Percentiles rank a stretch among this genome's conserved stretches.
Conservation (phyloP, 129 eudicot species). For the Helianthus tuberosus region DNA sequence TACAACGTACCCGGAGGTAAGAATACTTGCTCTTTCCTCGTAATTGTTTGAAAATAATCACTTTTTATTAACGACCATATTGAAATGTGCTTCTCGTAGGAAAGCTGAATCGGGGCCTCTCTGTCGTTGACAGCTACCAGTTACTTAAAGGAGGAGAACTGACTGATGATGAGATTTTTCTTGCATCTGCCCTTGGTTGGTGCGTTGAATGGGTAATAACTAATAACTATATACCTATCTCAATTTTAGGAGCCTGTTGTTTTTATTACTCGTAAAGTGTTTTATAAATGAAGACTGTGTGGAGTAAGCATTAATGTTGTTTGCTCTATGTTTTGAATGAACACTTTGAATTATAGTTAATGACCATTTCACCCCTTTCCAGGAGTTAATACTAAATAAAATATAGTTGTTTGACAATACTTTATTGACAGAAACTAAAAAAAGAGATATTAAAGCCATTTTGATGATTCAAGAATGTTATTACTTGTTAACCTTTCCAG, state of each 20-base stretch:
- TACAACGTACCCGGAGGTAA: slow-evolving; percentile 90
- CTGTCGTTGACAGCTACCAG: slow-evolving; percentile 89
- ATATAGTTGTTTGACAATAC: neutral
- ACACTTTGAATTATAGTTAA: neutral
- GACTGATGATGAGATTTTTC: slow-evolving; percentile 69
- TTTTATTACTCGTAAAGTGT: neutral
- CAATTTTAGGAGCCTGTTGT: neutral
- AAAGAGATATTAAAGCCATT: too few species aligned
- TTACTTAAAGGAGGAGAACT: slow-evolving; percentile 76
- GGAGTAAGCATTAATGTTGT: neutral
- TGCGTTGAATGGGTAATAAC: slow-evolving; percentile 85
- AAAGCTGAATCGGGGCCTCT: slow-evolving; percentile 86
- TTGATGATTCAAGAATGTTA: too few species aligned
- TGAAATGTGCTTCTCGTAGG: slow-evolving; percentile 44
- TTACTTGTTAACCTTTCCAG: neutral
- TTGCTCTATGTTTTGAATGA: neutral
- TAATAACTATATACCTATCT: neutral
- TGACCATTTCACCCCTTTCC: neutral
- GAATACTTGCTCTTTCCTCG: slow-evolving; percentile 6
- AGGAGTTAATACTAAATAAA: neutral
- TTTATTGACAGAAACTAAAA: too few species aligned
- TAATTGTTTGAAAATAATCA: neutral
- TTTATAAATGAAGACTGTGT: neutral
- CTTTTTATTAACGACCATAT: slow-evolving; percentile 7
- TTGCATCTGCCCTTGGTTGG: slow-evolving; percentile 80